A percentile compares a stretch with the other conserved stretches of the same genome.
These are phyloP conservation scores for Tetrapisispora fleetii DNA, from an alignment of 805 yeast species.

Conservation along the genomic window DNA sequence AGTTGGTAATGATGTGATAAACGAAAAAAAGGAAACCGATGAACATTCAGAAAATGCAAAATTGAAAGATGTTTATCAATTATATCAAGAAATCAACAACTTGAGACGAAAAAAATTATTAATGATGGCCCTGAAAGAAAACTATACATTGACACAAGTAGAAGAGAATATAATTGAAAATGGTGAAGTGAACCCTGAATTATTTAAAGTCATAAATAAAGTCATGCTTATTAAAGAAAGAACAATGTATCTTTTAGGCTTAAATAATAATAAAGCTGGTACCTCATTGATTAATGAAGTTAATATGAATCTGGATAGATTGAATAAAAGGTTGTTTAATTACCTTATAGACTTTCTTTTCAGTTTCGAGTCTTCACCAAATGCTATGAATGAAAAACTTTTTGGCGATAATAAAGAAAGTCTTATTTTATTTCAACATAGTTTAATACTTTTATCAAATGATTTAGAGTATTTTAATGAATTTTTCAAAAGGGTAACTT, in stretches of 20 bases:
- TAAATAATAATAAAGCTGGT: slow-evolving; percentile 60
- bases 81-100: slow-evolving; percentile 11
- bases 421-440: slow-evolving; percentile 24
- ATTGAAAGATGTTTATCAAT: slow-evolving; percentile 8
- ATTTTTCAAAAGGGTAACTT: slow-evolving; percentile 53
- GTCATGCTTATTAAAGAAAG: slow-evolving; percentile 56
- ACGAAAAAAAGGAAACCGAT: slow-evolving; percentile 16
- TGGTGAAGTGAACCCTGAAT: slow-evolving; percentile 37
- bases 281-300: slow-evolving; percentile 51
- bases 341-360: slow-evolving; percentile 31
- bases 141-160: slow-evolving; percentile 58
- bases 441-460: slow-evolving; percentile 28
- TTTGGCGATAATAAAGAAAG: slow-evolving; percentile 7
- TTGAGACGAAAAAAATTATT: slow-evolving; percentile 40
- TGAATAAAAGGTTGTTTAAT: slow-evolving; percentile 45
- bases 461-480: slow-evolving; percentile 45
- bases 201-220: slow-evolving; percentile 49
- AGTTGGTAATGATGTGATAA: slow-evolving; percentile 8
- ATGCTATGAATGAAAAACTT: slow-evolving; percentile 11
- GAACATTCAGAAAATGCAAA: slow-evolving; percentile 16
- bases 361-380: slow-evolving; percentile 18
- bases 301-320: slow-evolving; percentile 40
- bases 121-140: slow-evolving; percentile 43
- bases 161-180: slow-evolving; percentile 54
- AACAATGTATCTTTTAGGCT: slow-evolving; percentile 60